These are phyloP conservation scores for Herpetomonas muscarum DNA, from an alignment of 208 protist genomes.

Conservation along the genomic window DNA sequence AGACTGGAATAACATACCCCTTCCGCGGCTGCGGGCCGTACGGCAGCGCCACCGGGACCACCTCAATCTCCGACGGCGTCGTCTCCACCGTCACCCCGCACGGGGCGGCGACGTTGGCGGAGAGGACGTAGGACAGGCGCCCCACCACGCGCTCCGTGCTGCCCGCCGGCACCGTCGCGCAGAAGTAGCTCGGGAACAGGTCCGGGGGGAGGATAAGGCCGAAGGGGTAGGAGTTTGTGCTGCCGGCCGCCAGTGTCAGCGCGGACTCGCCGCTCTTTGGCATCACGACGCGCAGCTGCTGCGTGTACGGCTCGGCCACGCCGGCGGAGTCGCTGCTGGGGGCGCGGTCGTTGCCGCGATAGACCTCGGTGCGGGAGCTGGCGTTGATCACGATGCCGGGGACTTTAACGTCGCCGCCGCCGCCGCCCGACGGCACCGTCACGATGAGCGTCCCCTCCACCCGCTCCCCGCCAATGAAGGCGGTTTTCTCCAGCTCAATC, in stretches of 20 bases:
- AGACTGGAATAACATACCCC: neutral
- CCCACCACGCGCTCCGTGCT: neutral
- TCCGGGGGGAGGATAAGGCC: neutral
- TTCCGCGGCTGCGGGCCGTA: conserved; percentile 1
- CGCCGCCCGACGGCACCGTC: too few relatives aligned
- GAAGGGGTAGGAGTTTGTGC: neutral
- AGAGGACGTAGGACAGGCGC: neutral
- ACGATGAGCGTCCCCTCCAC: neutral
- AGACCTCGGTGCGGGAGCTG: neutral
- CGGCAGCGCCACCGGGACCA: conserved; percentile 1
- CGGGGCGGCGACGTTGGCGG: neutral
- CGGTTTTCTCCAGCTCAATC: neutral
- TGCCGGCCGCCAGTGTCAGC: neutral
- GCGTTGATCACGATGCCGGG: neutral
- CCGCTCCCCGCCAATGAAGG: neutral
- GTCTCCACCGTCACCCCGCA: neutral
- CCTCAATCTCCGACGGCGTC: neutral
- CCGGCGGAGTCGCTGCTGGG: neutral
- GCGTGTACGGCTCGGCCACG: conserved; percentile 1
- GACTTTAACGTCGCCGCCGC: neutral
- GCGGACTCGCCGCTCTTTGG: neutral
- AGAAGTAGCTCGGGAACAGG: conserved; percentile 3
- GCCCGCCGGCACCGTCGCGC: neutral
- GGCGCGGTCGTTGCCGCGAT: neutral
- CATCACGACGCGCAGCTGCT: conserved; percentile 2